Percentiles rank a stretch among this genome's conserved stretches.
phyloP scores from a whole-genome alignment of 2,329 filamentous ascomycete species.

The Diaporthe sp. region DNA sequence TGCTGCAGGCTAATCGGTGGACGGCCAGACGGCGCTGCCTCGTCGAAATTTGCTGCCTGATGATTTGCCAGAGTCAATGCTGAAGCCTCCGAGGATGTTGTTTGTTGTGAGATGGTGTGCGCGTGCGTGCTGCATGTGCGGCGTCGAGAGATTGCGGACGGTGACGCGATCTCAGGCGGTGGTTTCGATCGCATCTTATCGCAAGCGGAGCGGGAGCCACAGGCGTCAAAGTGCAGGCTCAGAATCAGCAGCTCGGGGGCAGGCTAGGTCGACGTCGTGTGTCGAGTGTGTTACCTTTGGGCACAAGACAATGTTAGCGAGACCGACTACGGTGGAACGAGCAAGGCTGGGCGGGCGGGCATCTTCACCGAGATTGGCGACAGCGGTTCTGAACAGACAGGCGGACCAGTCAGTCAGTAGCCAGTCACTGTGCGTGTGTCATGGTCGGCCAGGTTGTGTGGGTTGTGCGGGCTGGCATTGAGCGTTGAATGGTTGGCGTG shows the following conservation, averaged over 20 bases:
- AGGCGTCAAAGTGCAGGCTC: not conserved
- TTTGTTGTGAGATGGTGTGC: not conserved
- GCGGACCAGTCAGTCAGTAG: not conserved
- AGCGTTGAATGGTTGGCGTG: not conserved
- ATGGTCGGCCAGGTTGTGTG: slow-evolving; percentile 3
- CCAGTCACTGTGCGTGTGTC: not conserved
- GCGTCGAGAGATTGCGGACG: not conserved
- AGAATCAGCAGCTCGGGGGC: not conserved
- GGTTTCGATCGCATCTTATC: not conserved
- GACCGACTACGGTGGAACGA: not conserved
- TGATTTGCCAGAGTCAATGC: not conserved
- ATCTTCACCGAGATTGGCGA: not conserved
- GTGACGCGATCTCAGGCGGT: not conserved
- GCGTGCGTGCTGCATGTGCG: not conserved
- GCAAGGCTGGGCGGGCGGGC: not conserved
- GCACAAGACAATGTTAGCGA: slow-evolving; percentile 3
- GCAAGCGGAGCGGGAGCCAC: not conserved
- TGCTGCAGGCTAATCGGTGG: not conserved
- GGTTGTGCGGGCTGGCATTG: slow-evolving; percentile 1
- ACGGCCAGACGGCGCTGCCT: not conserved
- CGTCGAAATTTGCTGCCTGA: no score
- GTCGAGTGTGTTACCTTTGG: not conserved
- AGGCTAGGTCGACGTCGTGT: not conserved
- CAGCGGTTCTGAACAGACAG: not conserved
- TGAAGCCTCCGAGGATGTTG: not conserved